Percentiles rank a stretch among this genome's conserved stretches.
Evolutionary conservation across 805 yeast genomes (phyloP).

Genomic region (Debaryomyces maramus): DNA sequence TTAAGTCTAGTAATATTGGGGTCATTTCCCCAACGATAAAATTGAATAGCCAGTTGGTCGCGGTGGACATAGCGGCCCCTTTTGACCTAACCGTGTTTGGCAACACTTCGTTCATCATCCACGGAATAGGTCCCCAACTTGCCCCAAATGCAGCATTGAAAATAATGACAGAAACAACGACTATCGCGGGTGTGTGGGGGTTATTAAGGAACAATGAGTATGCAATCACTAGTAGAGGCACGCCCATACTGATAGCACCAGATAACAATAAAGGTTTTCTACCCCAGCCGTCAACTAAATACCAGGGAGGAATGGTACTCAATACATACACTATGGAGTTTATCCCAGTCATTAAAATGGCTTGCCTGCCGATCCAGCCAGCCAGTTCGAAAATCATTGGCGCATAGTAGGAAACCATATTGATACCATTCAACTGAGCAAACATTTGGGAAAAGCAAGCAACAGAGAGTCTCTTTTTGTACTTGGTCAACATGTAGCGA

Average conservation of each 20-base stretch:
- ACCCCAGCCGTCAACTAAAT: constrained; percentile 87
- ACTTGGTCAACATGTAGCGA: constrained; percentile 70
- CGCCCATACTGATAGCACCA: constrained; percentile 80
- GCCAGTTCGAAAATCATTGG: constrained; percentile 93
- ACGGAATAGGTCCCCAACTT: constrained; percentile 94
- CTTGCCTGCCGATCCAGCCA: constrained; percentile 88
- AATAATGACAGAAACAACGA: constrained; percentile 72
- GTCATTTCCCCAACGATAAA: constrained; percentile 91
- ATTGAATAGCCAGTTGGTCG: constrained; percentile 91
- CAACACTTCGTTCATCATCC: constrained; percentile 87
- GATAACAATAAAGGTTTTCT: constrained; percentile 77
- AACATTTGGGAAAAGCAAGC: constrained; percentile 91
- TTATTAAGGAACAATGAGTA: constrained; percentile 43
- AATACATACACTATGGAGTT: constrained; percentile 40
- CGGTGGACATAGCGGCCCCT: constrained; percentile 88
- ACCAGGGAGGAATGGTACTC: constrained; percentile 89
- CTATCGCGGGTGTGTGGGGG: constrained; percentile 60
- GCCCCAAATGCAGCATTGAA: constrained; percentile 85
- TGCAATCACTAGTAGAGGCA: constrained; percentile 65
- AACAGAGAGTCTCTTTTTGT: constrained; percentile 74
- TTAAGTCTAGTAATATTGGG: constrained; percentile 74
- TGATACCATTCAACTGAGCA: constrained; percentile 93
- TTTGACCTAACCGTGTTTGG: constrained; percentile 84
- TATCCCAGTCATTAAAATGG: constrained; percentile 88
- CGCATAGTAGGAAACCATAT: constrained; percentile 89